phyloP scores from a whole-genome alignment of 2,329 filamentous ascomycete genomes.

The Diaporthe ampelina region DNA sequence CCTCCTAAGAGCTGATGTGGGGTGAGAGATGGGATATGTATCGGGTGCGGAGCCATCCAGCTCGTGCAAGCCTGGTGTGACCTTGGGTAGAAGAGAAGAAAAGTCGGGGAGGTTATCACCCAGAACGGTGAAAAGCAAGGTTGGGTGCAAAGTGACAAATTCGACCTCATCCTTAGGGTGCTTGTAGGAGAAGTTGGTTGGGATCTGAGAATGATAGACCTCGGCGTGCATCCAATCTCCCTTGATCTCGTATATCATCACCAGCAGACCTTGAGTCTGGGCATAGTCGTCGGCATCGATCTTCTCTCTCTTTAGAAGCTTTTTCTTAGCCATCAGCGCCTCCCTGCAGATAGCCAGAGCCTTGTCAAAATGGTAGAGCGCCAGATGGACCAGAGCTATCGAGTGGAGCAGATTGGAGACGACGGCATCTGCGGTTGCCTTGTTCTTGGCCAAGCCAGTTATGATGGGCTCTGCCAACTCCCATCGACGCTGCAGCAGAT shows the following conservation, averaged over 20 bases:
- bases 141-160: constrained; percentile 23
- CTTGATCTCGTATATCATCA: constrained; percentile 45
- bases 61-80: background rate
- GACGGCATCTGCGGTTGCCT: constrained; percentile 38
- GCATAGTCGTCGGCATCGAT: constrained; percentile 41
- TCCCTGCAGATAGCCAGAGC: constrained; percentile 45
- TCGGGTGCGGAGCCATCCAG: background rate
- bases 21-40: background rate
- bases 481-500: constrained; percentile 45
- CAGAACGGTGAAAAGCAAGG: background rate
- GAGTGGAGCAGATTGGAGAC: constrained; percentile 46
- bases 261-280: constrained; percentile 45
- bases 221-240: constrained; percentile 46
- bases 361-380: constrained; percentile 44
- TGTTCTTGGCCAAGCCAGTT: constrained; percentile 38
- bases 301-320: constrained; percentile 41
- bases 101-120: constrained; percentile 6
- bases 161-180: constrained; percentile 24
- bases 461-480: constrained; percentile 44
- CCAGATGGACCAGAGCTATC: constrained; percentile 44
- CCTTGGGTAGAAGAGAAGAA: background rate
- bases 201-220: constrained; percentile 44
- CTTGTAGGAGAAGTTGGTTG: constrained; percentile 20
- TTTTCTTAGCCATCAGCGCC: constrained; percentile 45
- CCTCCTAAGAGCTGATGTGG: background rate